phyloP scores from a whole-genome alignment of 2,329 filamentous ascomycete species.

The Diaporthe sp. region DNA sequence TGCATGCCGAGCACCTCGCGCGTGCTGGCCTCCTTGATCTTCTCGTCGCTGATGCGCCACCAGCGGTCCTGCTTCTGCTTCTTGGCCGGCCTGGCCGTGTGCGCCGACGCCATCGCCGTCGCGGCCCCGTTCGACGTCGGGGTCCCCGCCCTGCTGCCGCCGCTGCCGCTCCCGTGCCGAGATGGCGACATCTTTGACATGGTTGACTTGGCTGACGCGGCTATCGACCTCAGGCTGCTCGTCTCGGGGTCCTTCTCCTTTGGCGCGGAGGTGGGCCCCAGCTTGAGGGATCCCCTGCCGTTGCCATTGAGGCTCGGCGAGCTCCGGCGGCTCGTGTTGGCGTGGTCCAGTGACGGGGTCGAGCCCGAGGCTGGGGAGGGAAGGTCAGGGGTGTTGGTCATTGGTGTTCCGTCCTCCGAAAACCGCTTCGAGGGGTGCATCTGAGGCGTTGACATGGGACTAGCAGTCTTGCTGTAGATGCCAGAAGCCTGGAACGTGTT shows the following conservation, averaged over 20 bases:
- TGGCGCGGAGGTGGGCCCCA: slow-evolving; percentile 38
- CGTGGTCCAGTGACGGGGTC: slow-evolving; percentile 32
- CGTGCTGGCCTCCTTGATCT: slow-evolving; percentile 94
- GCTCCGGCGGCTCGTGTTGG: slow-evolving; percentile 25
- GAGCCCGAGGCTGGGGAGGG: slow-evolving; percentile 45
- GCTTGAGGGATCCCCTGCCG: background rate
- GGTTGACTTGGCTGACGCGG: slow-evolving; percentile 65
- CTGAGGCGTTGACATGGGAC: slow-evolving; percentile 61
- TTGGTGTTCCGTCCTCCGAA: slow-evolving; percentile 50
- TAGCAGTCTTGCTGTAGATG: slow-evolving; percentile 74
- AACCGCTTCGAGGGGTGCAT: slow-evolving; percentile 42
- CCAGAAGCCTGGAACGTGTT: slow-evolving; percentile 81
- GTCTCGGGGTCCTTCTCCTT: slow-evolving; percentile 56
- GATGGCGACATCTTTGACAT: slow-evolving; percentile 59
- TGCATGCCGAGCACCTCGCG: slow-evolving; percentile 93
- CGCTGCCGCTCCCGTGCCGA: slow-evolving; percentile 42
- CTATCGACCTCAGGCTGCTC: slow-evolving; percentile 65
- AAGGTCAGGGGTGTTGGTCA: slow-evolving; percentile 60
- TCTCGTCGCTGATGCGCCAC: slow-evolving; percentile 99
- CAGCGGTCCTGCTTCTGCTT: slow-evolving; percentile 77
- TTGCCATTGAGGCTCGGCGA: slow-evolving; percentile 28
- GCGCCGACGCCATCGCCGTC: slow-evolving; percentile 32
- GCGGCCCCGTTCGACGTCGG: slow-evolving; percentile 37
- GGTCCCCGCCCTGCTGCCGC: slow-evolving; percentile 41
- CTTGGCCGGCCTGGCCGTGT: slow-evolving; percentile 44